Percentiles rank a stretch among this genome's conserved stretches.
These are phyloP conservation scores for Ustilago sp. DNA, from an alignment of 1,284 basidiomycete genomes.

Conservation along the genomic window DNA sequence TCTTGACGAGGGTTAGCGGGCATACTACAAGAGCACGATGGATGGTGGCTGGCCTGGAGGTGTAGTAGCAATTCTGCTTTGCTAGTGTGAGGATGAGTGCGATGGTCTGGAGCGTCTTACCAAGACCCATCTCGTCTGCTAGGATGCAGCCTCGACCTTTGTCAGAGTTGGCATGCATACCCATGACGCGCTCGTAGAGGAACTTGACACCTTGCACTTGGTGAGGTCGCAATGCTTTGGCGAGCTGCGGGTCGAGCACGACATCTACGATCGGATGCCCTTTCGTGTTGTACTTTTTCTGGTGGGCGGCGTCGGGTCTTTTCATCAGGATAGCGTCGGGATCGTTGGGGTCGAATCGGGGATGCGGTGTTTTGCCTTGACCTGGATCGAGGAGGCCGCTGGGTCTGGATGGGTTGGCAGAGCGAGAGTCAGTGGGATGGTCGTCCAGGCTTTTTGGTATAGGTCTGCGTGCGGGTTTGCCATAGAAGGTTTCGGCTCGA, in stretches of 20 bases:
- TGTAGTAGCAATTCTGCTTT: constrained; percentile 65
- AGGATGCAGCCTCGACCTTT: constrained; percentile 86
- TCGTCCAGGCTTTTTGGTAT: constrained; percentile 17
- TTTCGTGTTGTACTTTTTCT: constrained; percentile 78
- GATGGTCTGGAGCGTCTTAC: constrained; percentile 67
- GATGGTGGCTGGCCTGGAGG: constrained; percentile 53
- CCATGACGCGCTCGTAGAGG: constrained; percentile 92
- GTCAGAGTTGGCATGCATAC: constrained; percentile 88
- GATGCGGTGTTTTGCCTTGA: constrained; percentile 33
- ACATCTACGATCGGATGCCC: constrained; percentile 72
- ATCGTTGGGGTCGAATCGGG: constrained; percentile 56
- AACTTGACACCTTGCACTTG: constrained; percentile 99
- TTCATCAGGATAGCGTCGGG: constrained; percentile 86
- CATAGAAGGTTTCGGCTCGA: constrained; percentile 48
- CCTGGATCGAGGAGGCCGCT: constrained; percentile 44
- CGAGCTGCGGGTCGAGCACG: constrained; percentile 89
- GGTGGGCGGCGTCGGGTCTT: constrained; percentile 78
- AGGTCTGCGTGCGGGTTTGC: constrained; percentile 25
- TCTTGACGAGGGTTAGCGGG: constrained; percentile 91
- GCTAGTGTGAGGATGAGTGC: constrained; percentile 63
- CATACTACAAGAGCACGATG: constrained; percentile 78
- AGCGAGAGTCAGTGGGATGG: constrained; percentile 7
- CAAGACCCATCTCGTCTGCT: constrained; percentile 94
- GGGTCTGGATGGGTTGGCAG: constrained; percentile 27
- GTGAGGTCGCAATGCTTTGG: constrained; percentile 92